Evolutionary conservation across 805 yeast genomes (phyloP).

Genomic region (Cyberlindnera mycetangii): DNA sequence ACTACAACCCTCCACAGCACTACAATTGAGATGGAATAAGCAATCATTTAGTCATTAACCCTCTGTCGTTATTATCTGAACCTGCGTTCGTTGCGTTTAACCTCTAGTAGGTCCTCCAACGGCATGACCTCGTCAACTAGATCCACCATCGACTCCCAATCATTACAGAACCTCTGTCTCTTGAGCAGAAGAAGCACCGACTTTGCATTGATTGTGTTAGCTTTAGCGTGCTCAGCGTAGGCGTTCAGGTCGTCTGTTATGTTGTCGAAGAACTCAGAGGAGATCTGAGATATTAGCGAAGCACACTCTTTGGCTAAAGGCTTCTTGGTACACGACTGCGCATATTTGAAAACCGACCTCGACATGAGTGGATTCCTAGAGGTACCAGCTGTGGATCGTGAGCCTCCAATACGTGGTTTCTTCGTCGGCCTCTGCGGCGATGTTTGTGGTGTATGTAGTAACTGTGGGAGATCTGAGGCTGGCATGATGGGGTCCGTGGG

Average conservation of each 20-base stretch:
- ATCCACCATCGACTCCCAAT: conserved; percentile 20
- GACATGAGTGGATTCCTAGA: conserved; percentile 3
- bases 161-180: conserved; percentile 28
- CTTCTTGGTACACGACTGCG: conserved; percentile 12
- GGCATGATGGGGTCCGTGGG: conserved; percentile 10
- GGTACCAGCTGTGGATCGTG: neutral
- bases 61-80: neutral
- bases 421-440: conserved; percentile 2
- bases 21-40: too few relatives aligned
- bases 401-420: neutral
- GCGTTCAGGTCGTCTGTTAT: conserved; percentile 28
- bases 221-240: conserved; percentile 32
- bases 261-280: conserved; percentile 30
- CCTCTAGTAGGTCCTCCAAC: conserved; percentile 28
- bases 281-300: conserved; percentile 24
- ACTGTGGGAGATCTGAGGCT: neutral
- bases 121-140: conserved; percentile 31
- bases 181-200: conserved; percentile 29
- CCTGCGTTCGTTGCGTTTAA: conserved; percentile 15
- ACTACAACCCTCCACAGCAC: too few relatives aligned
- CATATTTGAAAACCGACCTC: conserved; percentile 9
- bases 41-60: neutral
- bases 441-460: conserved; percentile 5
- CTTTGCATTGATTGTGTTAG: conserved; percentile 27
- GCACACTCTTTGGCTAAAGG: conserved; percentile 22